Conservation (phyloP, 768 basidiomycete genomes). For the Hortiboletus campestris region DNA sequence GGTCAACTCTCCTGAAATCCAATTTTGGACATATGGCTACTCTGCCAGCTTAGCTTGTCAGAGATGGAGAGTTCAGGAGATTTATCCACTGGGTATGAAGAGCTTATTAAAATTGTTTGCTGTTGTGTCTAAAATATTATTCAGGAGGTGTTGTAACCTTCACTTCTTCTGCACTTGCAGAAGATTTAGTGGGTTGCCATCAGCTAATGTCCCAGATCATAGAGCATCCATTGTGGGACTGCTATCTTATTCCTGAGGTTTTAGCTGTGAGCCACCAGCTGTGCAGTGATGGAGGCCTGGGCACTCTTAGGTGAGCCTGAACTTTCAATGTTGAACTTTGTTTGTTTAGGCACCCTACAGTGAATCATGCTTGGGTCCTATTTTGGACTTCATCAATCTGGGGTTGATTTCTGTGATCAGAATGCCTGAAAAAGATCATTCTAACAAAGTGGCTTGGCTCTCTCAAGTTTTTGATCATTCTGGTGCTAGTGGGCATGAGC, state of each 20-base stretch:
- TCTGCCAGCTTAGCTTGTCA: slow-evolving; percentile 49
- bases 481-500: slow-evolving; percentile 31
- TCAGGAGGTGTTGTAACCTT: slow-evolving; percentile 75
- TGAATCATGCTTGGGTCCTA: slow-evolving; percentile 17
- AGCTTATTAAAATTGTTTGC: not conserved
- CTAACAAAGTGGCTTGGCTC: slow-evolving; percentile 23
- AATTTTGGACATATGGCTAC: slow-evolving; percentile 70
- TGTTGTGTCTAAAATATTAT: not conserved
- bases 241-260: slow-evolving; percentile 63
- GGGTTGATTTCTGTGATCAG: slow-evolving; percentile 54
- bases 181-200: slow-evolving; percentile 48
- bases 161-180: slow-evolving; percentile 56
- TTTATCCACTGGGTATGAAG: slow-evolving; percentile 64
- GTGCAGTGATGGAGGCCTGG: not conserved
- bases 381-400: slow-evolving; percentile 40
- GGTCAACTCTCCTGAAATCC: slow-evolving; percentile 42
- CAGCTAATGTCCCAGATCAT: slow-evolving; percentile 49
- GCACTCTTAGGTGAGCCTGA: slow-evolving; percentile 9
- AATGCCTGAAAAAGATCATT: slow-evolving; percentile 43
- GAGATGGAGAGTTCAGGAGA: slow-evolving; percentile 61
- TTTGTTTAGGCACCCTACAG: not conserved
- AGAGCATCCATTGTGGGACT: slow-evolving; percentile 65
- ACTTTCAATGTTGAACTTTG: not conserved
- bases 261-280: slow-evolving; percentile 44
- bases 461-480: slow-evolving; percentile 19